A percentile compares a stretch with the other conserved stretches of the same genome.
Evolutionary conservation across 1,139 yeast genomes (phyloP).

Genomic region (Kluyveromyces sp.): DNA sequence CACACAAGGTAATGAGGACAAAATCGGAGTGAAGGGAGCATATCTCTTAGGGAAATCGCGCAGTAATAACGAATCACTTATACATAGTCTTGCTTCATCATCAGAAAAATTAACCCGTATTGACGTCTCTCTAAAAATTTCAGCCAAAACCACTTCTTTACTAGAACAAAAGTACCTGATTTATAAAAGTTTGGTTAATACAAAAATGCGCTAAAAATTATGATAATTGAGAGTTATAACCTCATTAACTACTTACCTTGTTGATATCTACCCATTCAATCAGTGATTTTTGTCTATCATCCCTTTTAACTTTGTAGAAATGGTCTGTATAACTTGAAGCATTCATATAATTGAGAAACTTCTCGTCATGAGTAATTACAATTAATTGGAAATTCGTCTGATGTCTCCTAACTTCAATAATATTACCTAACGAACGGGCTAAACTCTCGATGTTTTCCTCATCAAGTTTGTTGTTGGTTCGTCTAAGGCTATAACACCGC

Average conservation of each 20-base stretch:
- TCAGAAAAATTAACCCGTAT: too few species aligned
- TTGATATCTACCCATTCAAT: slow-evolving; percentile 47
- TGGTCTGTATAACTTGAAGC: slow-evolving; percentile 86
- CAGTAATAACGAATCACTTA: background rate
- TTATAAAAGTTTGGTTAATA: slow-evolving; percentile 34
- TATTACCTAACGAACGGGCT: slow-evolving; percentile 69
- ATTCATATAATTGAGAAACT: slow-evolving; percentile 74
- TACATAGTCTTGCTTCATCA: background rate
- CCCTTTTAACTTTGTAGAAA: slow-evolving; percentile 74
- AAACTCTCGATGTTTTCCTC: slow-evolving; percentile 81
- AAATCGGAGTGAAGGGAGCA: slow-evolving; percentile 37
- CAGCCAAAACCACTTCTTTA: slow-evolving; percentile 7
- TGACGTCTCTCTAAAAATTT: too few species aligned
- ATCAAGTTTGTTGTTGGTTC: slow-evolving; percentile 97
- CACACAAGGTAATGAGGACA: slow-evolving; percentile 1
- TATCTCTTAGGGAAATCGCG: slow-evolving; percentile 27
- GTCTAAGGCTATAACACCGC: slow-evolving; percentile 93
- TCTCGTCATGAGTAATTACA: slow-evolving; percentile 94
- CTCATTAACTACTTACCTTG: slow-evolving; percentile 27
- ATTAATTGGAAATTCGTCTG: slow-evolving; percentile 90
- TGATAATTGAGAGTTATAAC: background rate
- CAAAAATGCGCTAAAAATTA: slow-evolving; percentile 19
- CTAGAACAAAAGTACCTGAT: slow-evolving; percentile 30
- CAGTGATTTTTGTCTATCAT: slow-evolving; percentile 70
- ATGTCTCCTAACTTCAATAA: slow-evolving; percentile 63